These are phyloP conservation scores for Mycocentrospora acerina DNA, from an alignment of 2,329 filamentous ascomycete genomes.

Conservation along the genomic window DNA sequence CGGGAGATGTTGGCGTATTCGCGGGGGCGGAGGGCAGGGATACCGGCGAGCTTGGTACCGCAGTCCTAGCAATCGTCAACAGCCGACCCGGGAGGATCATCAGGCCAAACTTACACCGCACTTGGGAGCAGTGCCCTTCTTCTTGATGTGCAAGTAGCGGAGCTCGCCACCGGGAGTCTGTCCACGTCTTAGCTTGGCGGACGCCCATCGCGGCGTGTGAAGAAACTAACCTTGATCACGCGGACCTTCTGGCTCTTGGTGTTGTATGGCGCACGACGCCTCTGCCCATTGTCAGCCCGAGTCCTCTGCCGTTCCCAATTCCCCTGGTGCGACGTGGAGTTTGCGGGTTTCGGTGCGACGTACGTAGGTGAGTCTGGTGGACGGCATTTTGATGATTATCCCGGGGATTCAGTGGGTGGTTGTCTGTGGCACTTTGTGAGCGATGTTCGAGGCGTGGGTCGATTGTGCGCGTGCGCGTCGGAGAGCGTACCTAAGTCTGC, in stretches of 20 bases:
- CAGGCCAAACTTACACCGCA: constrained; percentile 54
- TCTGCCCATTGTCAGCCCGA: constrained; percentile 46
- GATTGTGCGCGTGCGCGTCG: constrained; percentile 2
- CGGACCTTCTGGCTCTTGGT: constrained; percentile 96
- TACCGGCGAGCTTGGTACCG: constrained; percentile 93
- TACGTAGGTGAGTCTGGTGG: constrained; percentile 60
- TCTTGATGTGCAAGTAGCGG: constrained; percentile 98
- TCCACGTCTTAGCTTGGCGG: constrained; percentile 27
- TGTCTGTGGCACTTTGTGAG: constrained; percentile 32
- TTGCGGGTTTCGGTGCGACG: constrained; percentile 32
- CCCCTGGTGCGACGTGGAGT: constrained; percentile 8
- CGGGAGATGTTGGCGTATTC: constrained; percentile 97
- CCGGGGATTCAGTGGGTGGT: constrained; percentile 35
- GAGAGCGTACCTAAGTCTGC: constrained; percentile 31
- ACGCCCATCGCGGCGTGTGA: not conserved
- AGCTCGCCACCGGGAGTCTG: constrained; percentile 97
- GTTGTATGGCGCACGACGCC: constrained; percentile 76
- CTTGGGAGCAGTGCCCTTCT: constrained; percentile 97
- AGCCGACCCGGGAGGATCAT: constrained; percentile 7
- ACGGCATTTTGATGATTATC: constrained; percentile 53
- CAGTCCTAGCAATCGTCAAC: constrained; percentile 71
- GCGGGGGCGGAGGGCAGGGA: constrained; percentile 96
- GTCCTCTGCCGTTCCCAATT: constrained; percentile 6
- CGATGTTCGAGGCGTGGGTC: constrained; percentile 12
- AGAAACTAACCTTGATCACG: constrained; percentile 37